Base-by-base conservation (phyloP, 2,329 filamentous ascomycete species). In the Aspergillus fructus region DNA sequence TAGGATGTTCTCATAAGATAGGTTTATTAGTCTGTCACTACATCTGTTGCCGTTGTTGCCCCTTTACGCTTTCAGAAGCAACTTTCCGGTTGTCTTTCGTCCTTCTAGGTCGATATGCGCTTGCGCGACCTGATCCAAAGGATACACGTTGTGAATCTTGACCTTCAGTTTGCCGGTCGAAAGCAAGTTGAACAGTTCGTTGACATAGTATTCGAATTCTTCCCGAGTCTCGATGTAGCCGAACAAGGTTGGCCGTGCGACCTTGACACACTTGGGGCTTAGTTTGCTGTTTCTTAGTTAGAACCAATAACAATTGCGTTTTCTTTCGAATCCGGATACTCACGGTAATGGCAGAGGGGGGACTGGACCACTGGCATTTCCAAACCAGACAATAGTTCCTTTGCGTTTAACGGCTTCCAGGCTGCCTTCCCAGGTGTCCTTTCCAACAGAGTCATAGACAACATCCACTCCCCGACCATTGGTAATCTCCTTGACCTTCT, bases 361-460 rank as follows among this genome's bases (percentile, higher is more conserved):
- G 2, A 94, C 89, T 3, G 89, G 83, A 5, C 92, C 93, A 74
- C 86, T 84, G 7, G 90, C 89, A 75, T 96, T 96, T 3, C 91
- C 91, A 75, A 93, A 96, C 49, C 85, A 88, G 24, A 91, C 82
- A 66, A 96, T 76, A 2, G 81, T 88, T 5, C 91, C 93, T 78
- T 96, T 96, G 62, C 87, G 74, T 64, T 87, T 89, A 53, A 93
- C 81, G 65, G 86, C 83, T 62, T 92, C 85, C 62, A 96, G 72
- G 67, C 88, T 89, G 19, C 84, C 81, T 64, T 96, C 90, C 76
- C 94, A 96, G 0, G 93, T 96, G 49, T 83, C 82, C 77, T 91
- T 91, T 12, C 92, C 93, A 3, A 96, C 90, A 5, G 90, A 89
- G 71, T 96, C 92, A 70, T 91, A 96, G 27, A 96, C 88, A 9